Evolutionary conservation across 768 basidiomycete species (phyloP), one percentile per base, ranked within the genome.

Genomic region (Serendipita sp.): DNA sequence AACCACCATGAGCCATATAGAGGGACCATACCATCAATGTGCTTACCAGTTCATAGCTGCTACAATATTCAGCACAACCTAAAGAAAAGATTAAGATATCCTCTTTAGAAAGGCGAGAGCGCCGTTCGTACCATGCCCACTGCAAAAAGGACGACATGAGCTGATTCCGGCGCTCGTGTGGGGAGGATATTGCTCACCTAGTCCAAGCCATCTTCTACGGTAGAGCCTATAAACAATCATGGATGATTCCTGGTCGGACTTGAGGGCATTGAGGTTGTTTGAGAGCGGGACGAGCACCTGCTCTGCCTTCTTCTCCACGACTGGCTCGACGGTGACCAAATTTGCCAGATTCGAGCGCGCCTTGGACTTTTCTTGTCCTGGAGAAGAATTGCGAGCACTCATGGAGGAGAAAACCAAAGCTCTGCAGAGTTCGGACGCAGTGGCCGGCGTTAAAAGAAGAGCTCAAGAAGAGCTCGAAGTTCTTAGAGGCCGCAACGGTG

Each of bases 41-140:
- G 48, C 48, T 18, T 51, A 80, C 81, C 83, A 84, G 4, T 79
- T 74, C 85, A 88, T 83, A 4, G 81, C 88, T 2, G 79, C 76
- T 8, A 83, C 78, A 45, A 85, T 71, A 64, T 83, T 86, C 36
- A 90, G 74, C 36, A 85, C 36, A 8, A 85, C 48, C 48, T 51
- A 51, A n/a, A 8, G 18, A 51, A 51, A 8, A 41, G 8, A 32
- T 51, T 51, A 18, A 51, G 48, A 7, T 0, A 41, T 41, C 13
- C 41, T 5, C 41, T 41, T 5, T 41, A 41, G 13, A 13, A 13
- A 41, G 41, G 41, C 13, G 41, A 23, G 48, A 51, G 5, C n/a
- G 48, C 8, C n/a, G n/a, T 51, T 5, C 18, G n/a, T 51, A 51
- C 48, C 48, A 51, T 51, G 48, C 48, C 30, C 18, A 51, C 48